phyloP scores from a whole-genome alignment of 345 rosid genomes.

The Aquilaria sinensis region DNA sequence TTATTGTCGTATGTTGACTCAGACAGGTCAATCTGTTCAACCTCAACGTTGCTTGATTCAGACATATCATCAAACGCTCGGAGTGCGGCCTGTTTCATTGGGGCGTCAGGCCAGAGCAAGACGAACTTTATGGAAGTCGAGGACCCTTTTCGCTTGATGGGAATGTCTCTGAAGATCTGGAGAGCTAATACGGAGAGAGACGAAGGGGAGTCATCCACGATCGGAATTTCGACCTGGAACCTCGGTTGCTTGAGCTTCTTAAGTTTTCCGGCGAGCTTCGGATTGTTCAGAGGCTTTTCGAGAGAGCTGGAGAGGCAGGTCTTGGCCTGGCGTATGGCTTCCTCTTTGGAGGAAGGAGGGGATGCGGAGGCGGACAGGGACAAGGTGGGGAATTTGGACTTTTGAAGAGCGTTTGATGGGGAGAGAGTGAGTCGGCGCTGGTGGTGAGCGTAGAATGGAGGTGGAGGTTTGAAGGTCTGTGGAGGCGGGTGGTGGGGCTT shows the following conservation, averaged over 20 bases:
- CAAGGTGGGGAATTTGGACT: conserved; percentile 18
- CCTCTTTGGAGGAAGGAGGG: conserved; percentile 68
- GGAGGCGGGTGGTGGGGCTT: conserved; percentile 13
- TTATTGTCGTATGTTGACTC: conserved; percentile 16
- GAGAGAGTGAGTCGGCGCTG: conserved; percentile 4
- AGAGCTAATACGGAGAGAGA: conserved; percentile 51
- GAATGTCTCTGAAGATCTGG: conserved; percentile 44
- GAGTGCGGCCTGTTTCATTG: conserved; percentile 27
- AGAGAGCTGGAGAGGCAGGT: conserved; percentile 65
- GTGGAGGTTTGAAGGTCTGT: conserved; percentile 16
- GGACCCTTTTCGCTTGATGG: conserved; percentile 54
- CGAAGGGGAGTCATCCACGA: conserved; percentile 55
- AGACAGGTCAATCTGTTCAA: conserved; percentile 36
- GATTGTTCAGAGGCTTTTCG: conserved; percentile 71
- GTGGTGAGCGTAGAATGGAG: conserved; percentile 10
- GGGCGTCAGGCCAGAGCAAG: conserved; percentile 47
- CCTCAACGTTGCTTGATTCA: conserved; percentile 20
- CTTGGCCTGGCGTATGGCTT: conserved; percentile 76
- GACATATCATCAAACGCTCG: conserved; percentile 20
- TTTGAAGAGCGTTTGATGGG: conserved; percentile 11
- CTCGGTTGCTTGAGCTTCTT: conserved; percentile 73
- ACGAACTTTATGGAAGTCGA: conserved; percentile 28
- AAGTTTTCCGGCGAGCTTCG: conserved; percentile 57
- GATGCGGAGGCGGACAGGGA: conserved; percentile 40
- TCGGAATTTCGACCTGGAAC: conserved; percentile 70